These are phyloP conservation scores for Irpex sp. DNA, from an alignment of 1,284 basidiomycete species.

Conservation along the genomic window DNA sequence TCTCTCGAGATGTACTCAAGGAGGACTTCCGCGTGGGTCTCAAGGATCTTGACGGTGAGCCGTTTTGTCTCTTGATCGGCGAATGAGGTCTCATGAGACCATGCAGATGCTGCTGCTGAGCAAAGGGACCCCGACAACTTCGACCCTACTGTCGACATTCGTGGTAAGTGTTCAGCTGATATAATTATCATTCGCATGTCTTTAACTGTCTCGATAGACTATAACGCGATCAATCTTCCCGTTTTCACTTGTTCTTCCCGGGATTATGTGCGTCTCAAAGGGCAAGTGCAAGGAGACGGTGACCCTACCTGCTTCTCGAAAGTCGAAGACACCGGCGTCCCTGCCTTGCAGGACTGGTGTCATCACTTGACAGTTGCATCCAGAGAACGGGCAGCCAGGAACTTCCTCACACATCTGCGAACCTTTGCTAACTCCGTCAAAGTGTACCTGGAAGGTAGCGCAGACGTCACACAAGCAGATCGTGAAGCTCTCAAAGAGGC, in stretches of 20 bases:
- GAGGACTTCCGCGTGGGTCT: background rate
- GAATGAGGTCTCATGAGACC: background rate
- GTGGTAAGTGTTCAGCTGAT: constrained; percentile 30
- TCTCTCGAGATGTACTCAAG: background rate
- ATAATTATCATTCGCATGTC: background rate
- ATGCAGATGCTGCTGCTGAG: constrained; percentile 47
- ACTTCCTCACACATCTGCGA: constrained; percentile 43
- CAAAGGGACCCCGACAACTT: constrained; percentile 51
- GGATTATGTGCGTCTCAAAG: constrained; percentile 52
- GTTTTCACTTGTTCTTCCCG: constrained; percentile 58
- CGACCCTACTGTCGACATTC: constrained; percentile 43
- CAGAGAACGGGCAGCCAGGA: constrained; percentile 46
- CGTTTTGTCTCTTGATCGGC: background rate
- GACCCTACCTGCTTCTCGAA: constrained; percentile 51
- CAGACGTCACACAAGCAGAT: background rate
- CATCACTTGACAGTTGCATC: constrained; percentile 48
- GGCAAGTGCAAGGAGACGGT: constrained; percentile 54
- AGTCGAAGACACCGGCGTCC: constrained; percentile 48
- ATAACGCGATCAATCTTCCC: constrained; percentile 51
- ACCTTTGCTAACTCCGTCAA: background rate
- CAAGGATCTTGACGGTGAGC: background rate
- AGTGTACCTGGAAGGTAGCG: background rate
- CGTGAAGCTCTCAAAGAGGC: constrained; percentile 37
- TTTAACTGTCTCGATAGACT: constrained; percentile 28
- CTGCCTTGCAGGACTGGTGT: constrained; percentile 54